Evolutionary conservation across 495 filamentous ascomycete genomes (phyloP).

Genomic region (Neurospora pannonica): DNA sequence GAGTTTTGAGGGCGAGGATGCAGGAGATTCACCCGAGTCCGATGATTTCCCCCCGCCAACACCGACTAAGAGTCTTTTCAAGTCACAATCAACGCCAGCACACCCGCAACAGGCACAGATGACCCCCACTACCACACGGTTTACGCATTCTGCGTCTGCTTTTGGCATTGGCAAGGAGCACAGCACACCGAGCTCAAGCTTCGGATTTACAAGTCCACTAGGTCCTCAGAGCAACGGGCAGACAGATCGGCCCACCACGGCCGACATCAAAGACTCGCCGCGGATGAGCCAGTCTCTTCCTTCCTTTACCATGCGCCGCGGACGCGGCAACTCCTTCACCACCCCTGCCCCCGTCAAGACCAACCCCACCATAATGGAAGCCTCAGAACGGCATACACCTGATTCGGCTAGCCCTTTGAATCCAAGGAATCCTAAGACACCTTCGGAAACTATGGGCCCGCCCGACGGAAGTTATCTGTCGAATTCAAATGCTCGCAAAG

Average conservation of each 20-base stretch:
- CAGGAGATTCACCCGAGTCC: constrained; percentile 35
- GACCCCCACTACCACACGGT: constrained; percentile 18
- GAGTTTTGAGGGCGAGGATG: constrained; percentile 69
- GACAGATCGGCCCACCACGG: background rate
- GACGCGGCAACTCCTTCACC: constrained; percentile 5
- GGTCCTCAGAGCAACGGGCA: constrained; percentile 5
- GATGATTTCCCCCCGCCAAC: constrained; percentile 81
- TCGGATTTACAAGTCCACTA: constrained; percentile 34
- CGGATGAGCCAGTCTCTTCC: constrained; percentile 14
- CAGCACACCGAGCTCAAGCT: constrained; percentile 18
- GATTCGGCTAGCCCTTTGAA: constrained; percentile 43
- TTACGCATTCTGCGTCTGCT: constrained; percentile 17
- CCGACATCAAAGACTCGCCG: constrained; percentile 3
- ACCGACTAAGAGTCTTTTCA: constrained; percentile 67
- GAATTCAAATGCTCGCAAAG: constrained; percentile 47
- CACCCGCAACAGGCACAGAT: constrained; percentile 12
- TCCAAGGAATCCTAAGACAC: constrained; percentile 61
- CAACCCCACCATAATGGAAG: constrained; percentile 2
- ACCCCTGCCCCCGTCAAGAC: constrained; percentile 10
- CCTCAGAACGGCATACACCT: constrained; percentile 16
- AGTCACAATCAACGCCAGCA: constrained; percentile 14
- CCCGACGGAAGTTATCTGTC: constrained; percentile 77
- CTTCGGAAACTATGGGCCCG: constrained; percentile 60
- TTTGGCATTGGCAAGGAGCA: constrained; percentile 13
- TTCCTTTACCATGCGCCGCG: constrained; percentile 8